Percentiles rank a stretch among this genome's conserved stretches.
Evolutionary conservation across 495 filamentous ascomycete species (phyloP).

Genomic region (Aspergillus sclerotiicarbonarius): DNA sequence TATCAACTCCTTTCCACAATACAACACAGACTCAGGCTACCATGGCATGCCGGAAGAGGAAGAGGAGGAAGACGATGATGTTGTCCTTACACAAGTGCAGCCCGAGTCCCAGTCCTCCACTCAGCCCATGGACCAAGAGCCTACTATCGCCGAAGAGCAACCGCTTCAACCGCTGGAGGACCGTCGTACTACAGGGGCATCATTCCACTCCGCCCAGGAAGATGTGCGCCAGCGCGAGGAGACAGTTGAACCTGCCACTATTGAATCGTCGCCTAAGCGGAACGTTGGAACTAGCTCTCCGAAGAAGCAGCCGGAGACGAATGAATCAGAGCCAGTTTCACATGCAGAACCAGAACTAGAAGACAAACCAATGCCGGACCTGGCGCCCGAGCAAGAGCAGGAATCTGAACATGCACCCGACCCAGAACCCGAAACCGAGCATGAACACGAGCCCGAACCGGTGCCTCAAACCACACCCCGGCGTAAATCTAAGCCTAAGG

Average conservation of each 20-base stretch:
- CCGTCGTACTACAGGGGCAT: conserved; percentile 54
- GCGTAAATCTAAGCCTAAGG: too few species aligned
- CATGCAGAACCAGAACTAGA: conserved; percentile 19
- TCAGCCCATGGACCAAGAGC: conserved; percentile 39
- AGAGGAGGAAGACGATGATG: conserved; percentile 30
- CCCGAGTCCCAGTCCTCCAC: conserved; percentile 35
- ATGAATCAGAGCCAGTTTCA: conserved; percentile 8
- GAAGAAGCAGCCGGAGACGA: conserved; percentile 18
- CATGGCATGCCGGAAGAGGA: conserved; percentile 64
- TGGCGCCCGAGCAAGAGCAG: conserved; percentile 8
- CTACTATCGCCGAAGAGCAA: conserved; percentile 26
- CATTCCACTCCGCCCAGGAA: conserved; percentile 69
- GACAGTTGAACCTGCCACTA: conserved; percentile 35
- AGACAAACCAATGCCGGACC: conserved; percentile 23
- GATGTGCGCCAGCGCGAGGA: conserved; percentile 44
- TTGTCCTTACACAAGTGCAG: conserved; percentile 35
- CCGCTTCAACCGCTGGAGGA: conserved; percentile 34
- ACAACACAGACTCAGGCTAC: conserved; percentile 73
- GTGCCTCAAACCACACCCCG: background rate
- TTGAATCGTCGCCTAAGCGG: conserved; percentile 26
- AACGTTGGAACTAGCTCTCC: conserved; percentile 16
- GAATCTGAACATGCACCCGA: conserved; percentile 22
- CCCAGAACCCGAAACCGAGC: background rate
- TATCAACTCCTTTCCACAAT: conserved; percentile 40
- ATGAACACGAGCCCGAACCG: background rate